These are phyloP conservation scores for Hippophae tibetana DNA, from an alignment of 306 rosid genomes.

Conservation along the genomic window DNA sequence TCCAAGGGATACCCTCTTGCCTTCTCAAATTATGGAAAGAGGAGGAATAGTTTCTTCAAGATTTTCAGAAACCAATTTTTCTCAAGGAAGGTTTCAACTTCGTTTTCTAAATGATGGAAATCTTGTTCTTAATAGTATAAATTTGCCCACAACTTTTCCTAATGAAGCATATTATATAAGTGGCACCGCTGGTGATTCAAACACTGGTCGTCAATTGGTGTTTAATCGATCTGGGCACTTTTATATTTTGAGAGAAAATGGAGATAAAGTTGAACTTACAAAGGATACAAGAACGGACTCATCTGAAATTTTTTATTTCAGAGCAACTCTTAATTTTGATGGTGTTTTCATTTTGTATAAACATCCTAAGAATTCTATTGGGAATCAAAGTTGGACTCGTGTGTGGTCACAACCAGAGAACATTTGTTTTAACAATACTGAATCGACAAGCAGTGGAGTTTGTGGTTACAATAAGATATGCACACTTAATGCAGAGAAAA, in stretches of 20 bases:
- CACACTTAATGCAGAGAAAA: slow-evolving; percentile 8
- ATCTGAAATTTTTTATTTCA: no score
- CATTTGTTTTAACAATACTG: background rate
- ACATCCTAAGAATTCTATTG: no score
- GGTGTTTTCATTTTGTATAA: no score
- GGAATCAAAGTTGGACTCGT: background rate
- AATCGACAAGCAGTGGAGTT: slow-evolving; percentile 12
- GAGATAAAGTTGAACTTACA: no score
- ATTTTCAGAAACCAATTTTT: slow-evolving; percentile 18
- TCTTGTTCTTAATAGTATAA: slow-evolving; percentile 10
- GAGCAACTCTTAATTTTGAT: no score
- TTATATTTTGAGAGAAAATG: no score
- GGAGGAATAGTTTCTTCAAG: slow-evolving; percentile 17
- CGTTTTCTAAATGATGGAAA: slow-evolving; percentile 9
- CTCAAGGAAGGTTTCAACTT: slow-evolving; percentile 19
- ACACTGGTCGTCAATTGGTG: no score
- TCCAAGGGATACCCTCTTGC: slow-evolving; percentile 29
- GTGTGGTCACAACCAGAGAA: background rate
- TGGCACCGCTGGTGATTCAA: background rate
- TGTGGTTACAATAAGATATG: slow-evolving; percentile 50
- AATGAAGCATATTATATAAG: slow-evolving; percentile 2
- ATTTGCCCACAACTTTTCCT: background rate
- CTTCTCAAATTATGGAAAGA: slow-evolving; percentile 15
- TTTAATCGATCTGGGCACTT: no score
- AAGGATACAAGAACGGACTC: no score